A percentile compares a stretch with the other conserved stretches of the same genome.
These are phyloP conservation scores for Pyricularia sp. DNA, from an alignment of 2,329 filamentous ascomycete genomes.

Conservation along the genomic window DNA sequence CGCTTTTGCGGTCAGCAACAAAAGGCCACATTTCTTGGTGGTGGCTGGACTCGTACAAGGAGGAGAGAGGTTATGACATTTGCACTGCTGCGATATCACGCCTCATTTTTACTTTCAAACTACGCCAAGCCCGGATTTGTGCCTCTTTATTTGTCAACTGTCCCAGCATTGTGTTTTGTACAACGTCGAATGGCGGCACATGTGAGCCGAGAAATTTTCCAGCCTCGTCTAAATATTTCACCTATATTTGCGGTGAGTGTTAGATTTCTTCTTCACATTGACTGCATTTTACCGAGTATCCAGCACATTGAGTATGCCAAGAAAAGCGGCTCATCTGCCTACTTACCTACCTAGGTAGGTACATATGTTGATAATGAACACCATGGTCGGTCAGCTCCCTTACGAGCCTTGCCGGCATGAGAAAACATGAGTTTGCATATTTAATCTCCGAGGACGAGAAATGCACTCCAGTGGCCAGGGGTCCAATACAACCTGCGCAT, in stretches of 20 bases:
- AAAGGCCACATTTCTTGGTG: neutral
- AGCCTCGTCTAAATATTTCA: neutral
- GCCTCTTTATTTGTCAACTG: neutral
- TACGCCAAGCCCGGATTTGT: neutral
- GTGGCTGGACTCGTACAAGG: neutral
- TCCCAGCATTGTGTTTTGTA: neutral
- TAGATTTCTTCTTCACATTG: neutral
- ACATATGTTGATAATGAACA: neutral
- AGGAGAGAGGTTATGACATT: neutral
- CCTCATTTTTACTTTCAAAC: neutral
- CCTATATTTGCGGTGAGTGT: neutral
- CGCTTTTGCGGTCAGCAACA: neutral
- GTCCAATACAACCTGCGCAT: neutral
- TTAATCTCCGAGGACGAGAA: neutral
- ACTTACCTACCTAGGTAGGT: no score
- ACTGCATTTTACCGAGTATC: neutral
- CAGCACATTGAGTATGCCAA: neutral
- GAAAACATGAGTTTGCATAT: neutral
- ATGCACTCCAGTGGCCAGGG: neutral
- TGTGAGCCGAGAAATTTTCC: neutral
- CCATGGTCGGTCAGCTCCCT: no score
- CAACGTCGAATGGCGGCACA: neutral
- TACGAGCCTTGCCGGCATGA: neutral
- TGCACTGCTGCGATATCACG: neutral
- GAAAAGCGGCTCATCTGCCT: neutral